Base-by-base conservation (phyloP, 345 rosid species). In the Aurinia saxatilis region DNA sequence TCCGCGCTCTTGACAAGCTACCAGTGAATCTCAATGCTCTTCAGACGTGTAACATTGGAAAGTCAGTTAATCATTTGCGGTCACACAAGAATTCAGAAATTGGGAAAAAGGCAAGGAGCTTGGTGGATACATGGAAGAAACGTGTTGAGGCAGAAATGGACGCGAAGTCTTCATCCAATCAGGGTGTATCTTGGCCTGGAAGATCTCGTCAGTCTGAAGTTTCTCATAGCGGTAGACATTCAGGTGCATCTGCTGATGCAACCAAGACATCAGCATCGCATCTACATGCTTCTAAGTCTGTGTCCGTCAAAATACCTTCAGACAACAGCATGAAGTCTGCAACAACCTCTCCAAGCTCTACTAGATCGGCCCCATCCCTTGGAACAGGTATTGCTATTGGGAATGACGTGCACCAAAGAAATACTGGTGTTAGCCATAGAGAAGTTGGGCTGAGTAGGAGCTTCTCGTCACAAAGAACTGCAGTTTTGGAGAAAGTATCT, bases 141-240 rank as follows among this genome's bases (percentile, higher is more conserved):
- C 86, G 95, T 7, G 99, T 93, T 16, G 99, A 93, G 77, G 92
- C 87, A 62, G 99, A 93, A 70, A 87, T 90, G 97, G 95, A 93
- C 80, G 82, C 85, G 1, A 90, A 82, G 73, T 69, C 88, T 53
- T 87, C 84, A 21, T 74, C 88, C n/a, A 85, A 73, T 51, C 96
- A 78, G 73, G 81, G 71, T 68, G 84, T 61, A 17, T 48, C 88
- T 3, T 84, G 96, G 90, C 75, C 88, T 57, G 78, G 81, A 14
- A 84, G 85, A 50, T 45, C 85, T 47, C 84, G 85, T 39, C 73
- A 78, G 67, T 57, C 95, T 14, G 98, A 91, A 64, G 81, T 41
- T 57, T 61, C 84, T 38, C 92, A 87, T 68, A 80, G 80, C n/a
- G 77, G 79, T 40, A 85, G 83, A 39, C 83, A 77, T 46, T 46